Percentiles rank a stretch among this genome's conserved stretches.
These are phyloP conservation scores for Fagus sylvatica DNA, from an alignment of 306 rosid genomes.

Conservation along the genomic window DNA sequence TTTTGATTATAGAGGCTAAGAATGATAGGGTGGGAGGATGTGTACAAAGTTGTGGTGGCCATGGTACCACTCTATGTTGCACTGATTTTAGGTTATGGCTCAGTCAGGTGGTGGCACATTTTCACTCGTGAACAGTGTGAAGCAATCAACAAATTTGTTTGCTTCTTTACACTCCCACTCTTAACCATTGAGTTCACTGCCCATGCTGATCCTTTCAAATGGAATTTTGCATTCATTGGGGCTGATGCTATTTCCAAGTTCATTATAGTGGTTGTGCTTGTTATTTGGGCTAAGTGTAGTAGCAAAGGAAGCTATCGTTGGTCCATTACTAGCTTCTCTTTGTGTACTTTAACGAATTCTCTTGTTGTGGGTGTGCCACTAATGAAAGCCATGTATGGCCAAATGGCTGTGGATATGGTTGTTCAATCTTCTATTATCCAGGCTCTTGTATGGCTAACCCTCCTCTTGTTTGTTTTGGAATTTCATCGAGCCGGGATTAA, in stretches of 20 bases:
- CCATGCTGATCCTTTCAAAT: conserved; percentile 70
- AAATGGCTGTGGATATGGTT: conserved; percentile 62
- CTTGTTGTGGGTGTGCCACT: conserved; percentile 90
- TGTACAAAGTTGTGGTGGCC: conserved; percentile 74
- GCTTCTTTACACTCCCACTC: conserved; percentile 86
- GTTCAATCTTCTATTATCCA: conserved; percentile 81
- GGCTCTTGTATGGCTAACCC: conserved; percentile 81
- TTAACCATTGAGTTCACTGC: conserved; percentile 84
- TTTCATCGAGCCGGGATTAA: conserved; percentile 52
- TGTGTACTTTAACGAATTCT: conserved; percentile 72
- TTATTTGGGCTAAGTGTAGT: conserved; percentile 70
- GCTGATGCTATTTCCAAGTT: conserved; percentile 79
- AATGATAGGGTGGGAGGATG: conserved; percentile 91
- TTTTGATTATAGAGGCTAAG: not conserved
- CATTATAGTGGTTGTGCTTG: conserved; percentile 58
- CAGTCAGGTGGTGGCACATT: conserved; percentile 85
- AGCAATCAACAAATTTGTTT: conserved; percentile 78
- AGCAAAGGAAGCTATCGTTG: conserved; percentile 65
- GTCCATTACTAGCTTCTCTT: conserved; percentile 83
- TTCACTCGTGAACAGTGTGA: conserved; percentile 78
- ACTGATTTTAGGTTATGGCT: conserved; percentile 77
- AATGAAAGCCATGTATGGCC: conserved; percentile 75
- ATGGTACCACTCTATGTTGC: conserved; percentile 82
- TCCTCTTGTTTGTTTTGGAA: conserved; percentile 73
- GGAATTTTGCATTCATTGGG: conserved; percentile 60